These are phyloP conservation scores for Phallus indusiatus DNA, from an alignment of 768 basidiomycete genomes.

Conservation along the genomic window DNA sequence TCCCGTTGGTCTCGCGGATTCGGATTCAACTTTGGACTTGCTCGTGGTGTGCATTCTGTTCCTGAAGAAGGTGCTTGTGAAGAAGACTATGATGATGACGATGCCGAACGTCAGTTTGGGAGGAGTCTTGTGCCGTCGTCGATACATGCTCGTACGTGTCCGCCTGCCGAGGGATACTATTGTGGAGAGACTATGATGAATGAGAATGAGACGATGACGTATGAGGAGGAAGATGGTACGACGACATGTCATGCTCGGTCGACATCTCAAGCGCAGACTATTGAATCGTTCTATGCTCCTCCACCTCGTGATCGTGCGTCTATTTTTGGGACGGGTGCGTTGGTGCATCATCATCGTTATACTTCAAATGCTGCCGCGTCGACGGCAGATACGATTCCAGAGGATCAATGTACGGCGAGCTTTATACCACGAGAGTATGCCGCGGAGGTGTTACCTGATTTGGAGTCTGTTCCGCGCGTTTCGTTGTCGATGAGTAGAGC, in stretches of 20 bases:
- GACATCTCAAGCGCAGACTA: neutral
- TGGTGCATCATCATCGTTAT: neutral
- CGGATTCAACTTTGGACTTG: neutral
- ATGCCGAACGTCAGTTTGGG: neutral
- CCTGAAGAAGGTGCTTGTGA: neutral
- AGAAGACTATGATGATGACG: neutral
- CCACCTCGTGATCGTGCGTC: neutral
- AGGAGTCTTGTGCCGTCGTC: neutral
- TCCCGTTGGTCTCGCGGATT: neutral
- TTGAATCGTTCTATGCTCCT: neutral
- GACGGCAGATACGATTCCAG: neutral
- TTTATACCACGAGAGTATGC: slow-evolving; percentile 5
- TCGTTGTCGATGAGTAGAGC: neutral
- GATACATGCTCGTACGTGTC: neutral
- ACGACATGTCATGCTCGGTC: neutral
- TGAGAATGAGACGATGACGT: neutral
- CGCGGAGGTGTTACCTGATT: neutral
- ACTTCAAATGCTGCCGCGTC: too few relatives aligned
- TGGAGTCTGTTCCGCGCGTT: neutral
- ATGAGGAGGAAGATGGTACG: neutral
- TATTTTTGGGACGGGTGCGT: neutral
- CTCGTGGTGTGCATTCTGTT: neutral
- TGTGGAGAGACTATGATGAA: too few relatives aligned
- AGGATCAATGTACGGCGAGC: neutral
- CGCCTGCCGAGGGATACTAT: neutral